These are phyloP conservation scores for Gryganskiella cystojenkinii DNA, from an alignment of 192 early-diverging fungal species.

Conservation along the genomic window DNA sequence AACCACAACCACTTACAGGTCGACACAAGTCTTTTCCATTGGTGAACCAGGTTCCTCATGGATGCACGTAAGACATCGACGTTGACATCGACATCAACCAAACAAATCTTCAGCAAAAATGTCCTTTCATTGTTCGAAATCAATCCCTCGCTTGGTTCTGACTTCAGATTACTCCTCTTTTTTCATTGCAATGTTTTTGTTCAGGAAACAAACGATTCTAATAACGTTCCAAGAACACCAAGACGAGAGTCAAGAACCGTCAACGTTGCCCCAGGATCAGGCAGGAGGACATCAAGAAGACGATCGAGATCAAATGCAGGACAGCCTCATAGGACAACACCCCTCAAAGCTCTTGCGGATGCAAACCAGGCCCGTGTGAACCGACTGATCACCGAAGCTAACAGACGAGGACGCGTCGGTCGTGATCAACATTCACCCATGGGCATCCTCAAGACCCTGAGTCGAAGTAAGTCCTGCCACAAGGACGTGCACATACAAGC, in stretches of 20 bases:
- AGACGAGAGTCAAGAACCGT: slow-evolving; percentile 23
- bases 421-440: slow-evolving; percentile 48
- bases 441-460: slow-evolving; percentile 29
- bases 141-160: no score
- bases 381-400: slow-evolving; percentile 27
- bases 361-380: slow-evolving; percentile 39
- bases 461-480: slow-evolving; percentile 21
- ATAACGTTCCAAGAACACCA: slow-evolving; percentile 26
- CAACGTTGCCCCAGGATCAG: slow-evolving; percentile 25
- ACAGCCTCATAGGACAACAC: slow-evolving; percentile 12
- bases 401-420: slow-evolving; percentile 14
- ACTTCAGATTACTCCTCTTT: no score
- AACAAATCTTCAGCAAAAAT: no score
- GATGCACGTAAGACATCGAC: no score
- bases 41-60: no score
- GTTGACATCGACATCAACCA: no score
- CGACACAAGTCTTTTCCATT: no score
- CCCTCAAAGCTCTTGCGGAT: slow-evolving; percentile 36
- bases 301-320: slow-evolving; percentile 19
- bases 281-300: slow-evolving; percentile 30
- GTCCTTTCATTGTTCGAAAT: no score
- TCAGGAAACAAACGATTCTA: slow-evolving; percentile 2
- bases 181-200: not conserved
- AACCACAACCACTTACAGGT: no score
- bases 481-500: not conserved